A percentile compares a stretch with the other conserved stretches of the same genome.
Conservation (phyloP, 2,329 filamentous ascomycete genomes). For the Phaeosphaeriaceae sp. region DNA sequence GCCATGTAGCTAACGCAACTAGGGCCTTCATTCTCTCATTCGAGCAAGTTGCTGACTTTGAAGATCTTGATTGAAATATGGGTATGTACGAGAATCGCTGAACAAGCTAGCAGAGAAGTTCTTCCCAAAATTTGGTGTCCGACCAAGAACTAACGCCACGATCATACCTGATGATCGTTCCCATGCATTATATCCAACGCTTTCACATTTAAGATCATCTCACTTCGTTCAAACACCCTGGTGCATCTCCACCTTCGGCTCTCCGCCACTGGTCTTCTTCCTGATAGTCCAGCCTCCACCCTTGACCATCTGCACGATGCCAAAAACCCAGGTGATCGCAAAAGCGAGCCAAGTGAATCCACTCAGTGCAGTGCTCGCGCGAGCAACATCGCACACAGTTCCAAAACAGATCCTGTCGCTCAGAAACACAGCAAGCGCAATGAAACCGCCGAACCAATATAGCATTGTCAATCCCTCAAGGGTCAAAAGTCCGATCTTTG, state of each 20-base stretch:
- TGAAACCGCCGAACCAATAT: slow-evolving; percentile 90
- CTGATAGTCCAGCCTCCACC: slow-evolving; percentile 11
- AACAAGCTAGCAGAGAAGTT: slow-evolving; percentile 3
- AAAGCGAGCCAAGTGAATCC: slow-evolving; percentile 67
- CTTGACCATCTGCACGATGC: slow-evolving; percentile 43
- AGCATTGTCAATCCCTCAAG: slow-evolving; percentile 78
- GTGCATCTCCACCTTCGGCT: slow-evolving; percentile 48
- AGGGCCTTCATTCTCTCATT: background rate
- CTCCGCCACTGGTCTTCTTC: slow-evolving; percentile 17
- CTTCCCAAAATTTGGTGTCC: background rate
- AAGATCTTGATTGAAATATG: slow-evolving; percentile 6
- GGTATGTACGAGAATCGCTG: slow-evolving; percentile 10
- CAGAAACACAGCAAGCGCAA: slow-evolving; percentile 75
- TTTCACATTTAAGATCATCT: background rate
- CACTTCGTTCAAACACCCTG: slow-evolving; percentile 47
- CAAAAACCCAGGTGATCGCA: slow-evolving; percentile 52
- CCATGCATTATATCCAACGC: background rate
- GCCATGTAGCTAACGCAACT: background rate
- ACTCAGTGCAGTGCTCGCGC: slow-evolving; percentile 72
- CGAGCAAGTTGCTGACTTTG: too few species aligned
- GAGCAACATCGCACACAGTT: slow-evolving; percentile 65
- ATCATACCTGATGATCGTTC: slow-evolving; percentile 32
- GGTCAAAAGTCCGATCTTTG: slow-evolving; percentile 66
- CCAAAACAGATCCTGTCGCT: slow-evolving; percentile 65
- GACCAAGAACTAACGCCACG: slow-evolving; percentile 6